phyloP scores from a whole-genome alignment of 495 filamentous ascomycete genomes.

The Neurospora sp. region DNA sequence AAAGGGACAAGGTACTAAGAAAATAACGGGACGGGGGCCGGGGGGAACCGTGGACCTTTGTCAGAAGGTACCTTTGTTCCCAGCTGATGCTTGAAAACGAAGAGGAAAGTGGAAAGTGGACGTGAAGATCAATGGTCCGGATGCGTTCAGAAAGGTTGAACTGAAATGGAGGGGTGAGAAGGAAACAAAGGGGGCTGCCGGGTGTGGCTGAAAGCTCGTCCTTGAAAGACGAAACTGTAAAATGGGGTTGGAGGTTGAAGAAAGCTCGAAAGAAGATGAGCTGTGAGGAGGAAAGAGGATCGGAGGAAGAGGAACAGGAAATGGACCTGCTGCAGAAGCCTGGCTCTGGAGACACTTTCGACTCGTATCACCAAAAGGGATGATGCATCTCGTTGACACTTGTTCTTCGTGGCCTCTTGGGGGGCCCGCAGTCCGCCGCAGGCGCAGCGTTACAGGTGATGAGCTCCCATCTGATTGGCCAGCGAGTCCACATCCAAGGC shows the following conservation, averaged over 20 bases:
- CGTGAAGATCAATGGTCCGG: neutral
- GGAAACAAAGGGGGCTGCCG: neutral
- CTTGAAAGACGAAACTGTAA: neutral
- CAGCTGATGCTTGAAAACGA: conserved; percentile 7
- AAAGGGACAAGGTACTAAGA: conserved; percentile 8
- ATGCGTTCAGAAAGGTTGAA: neutral
- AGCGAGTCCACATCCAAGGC: neutral
- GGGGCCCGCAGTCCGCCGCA: neutral
- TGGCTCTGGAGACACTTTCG: neutral
- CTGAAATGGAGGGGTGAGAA: neutral
- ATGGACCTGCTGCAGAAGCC: neutral
- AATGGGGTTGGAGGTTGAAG: neutral
- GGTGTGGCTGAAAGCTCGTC: neutral
- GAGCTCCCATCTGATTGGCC: neutral
- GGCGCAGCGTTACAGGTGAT: neutral
- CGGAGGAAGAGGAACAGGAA: neutral
- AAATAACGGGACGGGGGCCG: conserved; percentile 3
- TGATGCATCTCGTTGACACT: neutral
- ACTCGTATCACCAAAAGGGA: neutral
- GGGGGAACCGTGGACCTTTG: neutral
- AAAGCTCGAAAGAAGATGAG: neutral
- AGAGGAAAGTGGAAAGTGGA: neutral
- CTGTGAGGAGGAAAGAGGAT: neutral
- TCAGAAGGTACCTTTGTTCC: conserved; percentile 1
- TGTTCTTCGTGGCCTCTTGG: neutral